Evolutionary conservation across 2,329 filamentous ascomycete species (phyloP).

Genomic region (Fusarium scirpi): DNA sequence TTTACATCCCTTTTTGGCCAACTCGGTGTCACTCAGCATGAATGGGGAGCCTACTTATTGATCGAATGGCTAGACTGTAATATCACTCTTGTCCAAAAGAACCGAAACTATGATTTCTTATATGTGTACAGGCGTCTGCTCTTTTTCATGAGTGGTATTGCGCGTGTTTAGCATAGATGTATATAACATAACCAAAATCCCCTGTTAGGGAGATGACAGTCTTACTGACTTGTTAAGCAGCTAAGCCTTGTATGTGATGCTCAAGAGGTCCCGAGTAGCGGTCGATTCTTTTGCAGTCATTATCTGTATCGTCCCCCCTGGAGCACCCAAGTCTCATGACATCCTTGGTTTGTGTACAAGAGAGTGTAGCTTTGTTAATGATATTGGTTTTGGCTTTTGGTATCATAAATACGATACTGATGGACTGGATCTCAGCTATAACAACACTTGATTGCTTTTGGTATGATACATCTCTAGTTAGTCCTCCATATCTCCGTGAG

Average conservation of each 20-base stretch:
- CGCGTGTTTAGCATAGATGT: not conserved
- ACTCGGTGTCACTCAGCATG: not conserved
- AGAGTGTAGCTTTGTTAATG: not conserved
- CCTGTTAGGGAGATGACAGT: fast-evolving
- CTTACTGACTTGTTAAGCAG: not conserved
- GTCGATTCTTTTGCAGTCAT: not conserved
- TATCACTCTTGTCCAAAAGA: not conserved
- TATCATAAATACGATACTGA: not conserved
- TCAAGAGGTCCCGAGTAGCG: not conserved
- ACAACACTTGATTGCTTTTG: not conserved
- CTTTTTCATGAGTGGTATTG: not conserved
- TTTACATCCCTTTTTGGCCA: not conserved
- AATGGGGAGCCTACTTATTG: not conserved
- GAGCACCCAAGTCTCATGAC: not conserved
- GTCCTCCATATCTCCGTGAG: not conserved
- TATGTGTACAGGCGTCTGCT: not conserved
- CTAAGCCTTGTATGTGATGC: not conserved
- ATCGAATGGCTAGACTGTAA: not conserved
- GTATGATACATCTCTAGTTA: not conserved
- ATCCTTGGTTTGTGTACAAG: not conserved
- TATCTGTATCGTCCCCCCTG: not conserved
- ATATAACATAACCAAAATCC: not conserved
- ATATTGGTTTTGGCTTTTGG: no score
- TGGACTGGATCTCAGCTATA: not conserved
- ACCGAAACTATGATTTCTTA: not conserved